Percentiles rank a stretch among this genome's conserved stretches.
Conservation (phyloP, 225 moss, liverwort and hornwort genomes). For the Straminergon stramineum region DNA sequence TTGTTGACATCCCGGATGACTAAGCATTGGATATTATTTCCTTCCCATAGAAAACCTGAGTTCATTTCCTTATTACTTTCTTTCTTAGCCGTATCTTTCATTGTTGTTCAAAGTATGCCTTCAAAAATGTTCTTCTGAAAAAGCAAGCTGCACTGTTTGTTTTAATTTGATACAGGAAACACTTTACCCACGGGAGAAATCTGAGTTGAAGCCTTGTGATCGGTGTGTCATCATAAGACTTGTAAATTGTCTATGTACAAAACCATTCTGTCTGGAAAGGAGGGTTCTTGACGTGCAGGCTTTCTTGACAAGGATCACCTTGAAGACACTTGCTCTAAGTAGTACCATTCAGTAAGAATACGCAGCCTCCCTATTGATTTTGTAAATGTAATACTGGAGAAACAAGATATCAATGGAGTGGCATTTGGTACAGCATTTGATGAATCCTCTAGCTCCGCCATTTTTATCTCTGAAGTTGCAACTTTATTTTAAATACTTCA, state of each 20-base stretch:
- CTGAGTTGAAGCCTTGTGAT: slow-evolving; percentile 51
- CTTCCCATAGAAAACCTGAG: not conserved
- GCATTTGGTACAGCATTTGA: not conserved
- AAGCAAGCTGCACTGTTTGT: not conserved
- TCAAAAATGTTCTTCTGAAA: not conserved
- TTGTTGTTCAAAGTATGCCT: not conserved
- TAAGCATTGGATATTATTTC: not conserved
- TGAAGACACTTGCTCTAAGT: slow-evolving; percentile 39
- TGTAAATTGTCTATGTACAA: slow-evolving; percentile 33
- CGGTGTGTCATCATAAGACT: slow-evolving; percentile 62
- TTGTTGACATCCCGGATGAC: not conserved
- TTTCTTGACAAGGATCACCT: slow-evolving; percentile 47
- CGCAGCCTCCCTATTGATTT: not conserved
- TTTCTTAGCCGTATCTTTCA: not conserved
- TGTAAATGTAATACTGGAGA: not conserved
- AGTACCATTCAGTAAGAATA: slow-evolving; percentile 53
- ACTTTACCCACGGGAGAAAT: slow-evolving; percentile 59
- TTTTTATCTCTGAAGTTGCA: not conserved
- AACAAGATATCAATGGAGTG: not conserved
- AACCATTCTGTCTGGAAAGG: slow-evolving; percentile 48
- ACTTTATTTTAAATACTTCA: not conserved
- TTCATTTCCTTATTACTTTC: not conserved
- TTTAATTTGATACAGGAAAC: slow-evolving; percentile 53
- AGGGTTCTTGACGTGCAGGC: slow-evolving; percentile 49
- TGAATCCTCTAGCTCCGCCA: not conserved